A percentile compares a stretch with the other conserved stretches of the same genome.
Evolutionary conservation across 2,329 filamentous ascomycete genomes (phyloP).

Genomic region (Didymella keratinophila): DNA sequence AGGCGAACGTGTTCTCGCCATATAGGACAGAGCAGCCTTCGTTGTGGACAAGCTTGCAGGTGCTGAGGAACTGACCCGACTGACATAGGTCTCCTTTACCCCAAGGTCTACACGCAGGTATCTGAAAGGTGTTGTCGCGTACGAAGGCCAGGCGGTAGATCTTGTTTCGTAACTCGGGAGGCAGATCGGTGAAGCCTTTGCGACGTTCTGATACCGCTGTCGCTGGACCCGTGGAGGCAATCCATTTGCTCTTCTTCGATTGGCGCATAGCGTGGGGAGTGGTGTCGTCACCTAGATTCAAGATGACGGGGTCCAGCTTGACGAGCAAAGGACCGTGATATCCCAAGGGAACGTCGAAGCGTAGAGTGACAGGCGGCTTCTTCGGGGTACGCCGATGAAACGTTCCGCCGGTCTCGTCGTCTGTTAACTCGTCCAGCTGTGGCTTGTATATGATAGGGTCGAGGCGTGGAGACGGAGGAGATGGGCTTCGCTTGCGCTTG

Average conservation of each 20-base stretch:
- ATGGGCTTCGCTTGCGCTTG: conserved; percentile 49
- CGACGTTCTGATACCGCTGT: neutral
- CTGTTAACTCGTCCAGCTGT: conserved; percentile 38
- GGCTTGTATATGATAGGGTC: conserved; percentile 45
- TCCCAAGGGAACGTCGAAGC: conserved; percentile 57
- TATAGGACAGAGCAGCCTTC: conserved; percentile 60
- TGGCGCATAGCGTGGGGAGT: conserved; percentile 28
- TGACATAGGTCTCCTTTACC: conserved; percentile 48
- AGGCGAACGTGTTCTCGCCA: conserved; percentile 58
- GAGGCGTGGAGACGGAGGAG: conserved; percentile 46
- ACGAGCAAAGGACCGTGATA: conserved; percentile 57
- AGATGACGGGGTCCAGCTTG: conserved; percentile 48
- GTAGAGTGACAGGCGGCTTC: conserved; percentile 48
- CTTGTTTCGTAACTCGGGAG: conserved; percentile 56
- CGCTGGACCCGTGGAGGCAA: neutral
- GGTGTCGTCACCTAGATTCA: conserved; percentile 24
- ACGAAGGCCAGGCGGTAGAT: conserved; percentile 57
- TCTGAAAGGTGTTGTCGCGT: conserved; percentile 44
- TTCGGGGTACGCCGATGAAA: conserved; percentile 28
- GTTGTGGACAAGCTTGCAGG: conserved; percentile 54
- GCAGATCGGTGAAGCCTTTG: conserved; percentile 41
- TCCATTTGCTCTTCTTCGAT: conserved; percentile 16
- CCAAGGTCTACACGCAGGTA: conserved; percentile 33
- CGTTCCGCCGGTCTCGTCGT: conserved; percentile 34
- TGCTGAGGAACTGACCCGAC: conserved; percentile 56